Conservation (phyloP, 192 early-diverging fungal genomes). For the Lobosporangium transversale region DNA sequence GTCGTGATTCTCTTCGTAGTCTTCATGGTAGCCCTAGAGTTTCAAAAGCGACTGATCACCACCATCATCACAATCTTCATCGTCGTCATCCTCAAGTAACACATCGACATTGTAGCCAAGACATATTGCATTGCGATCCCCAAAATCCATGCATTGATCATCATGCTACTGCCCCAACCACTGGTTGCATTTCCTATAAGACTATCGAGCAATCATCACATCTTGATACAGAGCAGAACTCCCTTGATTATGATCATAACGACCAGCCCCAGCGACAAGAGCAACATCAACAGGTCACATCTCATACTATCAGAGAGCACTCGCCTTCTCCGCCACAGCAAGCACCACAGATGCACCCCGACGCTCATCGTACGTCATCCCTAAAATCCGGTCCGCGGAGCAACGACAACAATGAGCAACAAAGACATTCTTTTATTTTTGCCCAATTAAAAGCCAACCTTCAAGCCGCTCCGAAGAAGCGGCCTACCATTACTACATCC, state of each 20-base stretch:
- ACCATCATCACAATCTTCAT: not conserved
- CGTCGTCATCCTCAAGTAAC: not conserved
- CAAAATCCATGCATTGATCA: too few species aligned
- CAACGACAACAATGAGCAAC: not conserved
- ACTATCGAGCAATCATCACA: too few species aligned
- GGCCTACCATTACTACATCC: constrained; percentile 21
- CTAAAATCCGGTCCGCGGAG: constrained; percentile 32
- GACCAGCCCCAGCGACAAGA: too few species aligned
- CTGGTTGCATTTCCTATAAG: too few species aligned
- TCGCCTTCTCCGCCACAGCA: not conserved
- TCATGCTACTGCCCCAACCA: too few species aligned
- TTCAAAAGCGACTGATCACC: constrained; percentile 1
- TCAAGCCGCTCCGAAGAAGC: constrained; percentile 9
- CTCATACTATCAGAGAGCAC: not conserved
- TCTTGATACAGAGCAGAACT: too few species aligned
- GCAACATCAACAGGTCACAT: constrained; percentile 7
- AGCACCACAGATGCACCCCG: not conserved
- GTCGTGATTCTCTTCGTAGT: constrained; percentile 20
- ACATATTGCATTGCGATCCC: not conserved
- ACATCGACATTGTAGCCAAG: not conserved
- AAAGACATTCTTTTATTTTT: constrained; percentile 27
- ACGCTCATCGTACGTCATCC: constrained; percentile 17
- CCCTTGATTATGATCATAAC: too few species aligned
- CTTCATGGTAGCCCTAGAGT: constrained; percentile 16
- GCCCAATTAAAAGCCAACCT: constrained; percentile 41